These are phyloP conservation scores for Phalaenopsis aphrodite DNA, from an alignment of 106 monocot genomes.

Conservation along the genomic window DNA sequence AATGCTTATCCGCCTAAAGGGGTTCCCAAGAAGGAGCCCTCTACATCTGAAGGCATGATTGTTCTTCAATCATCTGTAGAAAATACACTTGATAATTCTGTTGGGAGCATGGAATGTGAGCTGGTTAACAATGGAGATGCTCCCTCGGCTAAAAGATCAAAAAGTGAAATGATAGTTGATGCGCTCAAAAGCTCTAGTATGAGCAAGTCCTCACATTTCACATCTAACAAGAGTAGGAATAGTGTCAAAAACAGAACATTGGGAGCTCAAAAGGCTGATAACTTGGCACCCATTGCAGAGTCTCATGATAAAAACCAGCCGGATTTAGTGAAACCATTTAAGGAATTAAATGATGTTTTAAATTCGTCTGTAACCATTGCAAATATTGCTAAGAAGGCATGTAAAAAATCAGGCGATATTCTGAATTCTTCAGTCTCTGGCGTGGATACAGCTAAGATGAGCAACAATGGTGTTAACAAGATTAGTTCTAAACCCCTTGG, in stretches of 20 bases:
- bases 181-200: constrained; percentile 17
- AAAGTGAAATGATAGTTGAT: constrained; percentile 17
- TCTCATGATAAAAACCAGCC: constrained; percentile 2
- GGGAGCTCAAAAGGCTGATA: constrained; percentile 16
- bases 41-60: constrained; percentile 2
- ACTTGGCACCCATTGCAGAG: constrained; percentile 5
- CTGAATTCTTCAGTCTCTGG: background rate
- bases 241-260: constrained; percentile 15
- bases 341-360: constrained; percentile 4
- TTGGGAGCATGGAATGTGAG: constrained; percentile 32
- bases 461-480: background rate
- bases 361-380: background rate
- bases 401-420: background rate
- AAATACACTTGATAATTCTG: constrained; percentile 7
- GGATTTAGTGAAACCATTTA: background rate
- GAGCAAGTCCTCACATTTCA: constrained; percentile 13
- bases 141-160: constrained; percentile 41
- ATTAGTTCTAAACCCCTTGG: constrained; percentile 7
- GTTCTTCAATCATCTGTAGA: constrained; percentile 19
- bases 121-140: constrained; percentile 22
- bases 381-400: background rate
- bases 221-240: constrained; percentile 17
- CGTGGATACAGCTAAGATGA: background rate
- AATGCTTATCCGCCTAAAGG: constrained; percentile 9
- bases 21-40: constrained; percentile 12